Conservation (phyloP, 495 filamentous ascomycete genomes). For the Podospora comata region DNA sequence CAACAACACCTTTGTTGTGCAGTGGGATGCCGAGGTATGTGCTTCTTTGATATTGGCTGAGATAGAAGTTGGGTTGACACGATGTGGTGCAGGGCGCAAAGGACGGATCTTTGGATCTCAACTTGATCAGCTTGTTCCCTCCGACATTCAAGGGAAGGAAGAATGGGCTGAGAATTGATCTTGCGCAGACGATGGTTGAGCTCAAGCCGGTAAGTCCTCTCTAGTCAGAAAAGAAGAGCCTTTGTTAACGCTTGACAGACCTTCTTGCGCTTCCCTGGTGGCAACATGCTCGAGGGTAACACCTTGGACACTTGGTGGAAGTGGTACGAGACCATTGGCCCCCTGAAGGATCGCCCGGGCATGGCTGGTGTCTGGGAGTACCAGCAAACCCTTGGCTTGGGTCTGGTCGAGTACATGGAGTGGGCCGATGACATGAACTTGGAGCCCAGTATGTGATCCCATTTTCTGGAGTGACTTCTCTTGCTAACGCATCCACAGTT, state of each 20-base stretch:
- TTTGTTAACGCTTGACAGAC: slow-evolving; percentile 19
- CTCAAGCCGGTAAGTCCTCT: slow-evolving; percentile 42
- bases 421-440: slow-evolving; percentile 64
- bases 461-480: not conserved
- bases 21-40: slow-evolving; percentile 48
- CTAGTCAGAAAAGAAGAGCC: not conserved
- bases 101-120: slow-evolving; percentile 56
- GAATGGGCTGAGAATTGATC: slow-evolving; percentile 61
- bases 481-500: slow-evolving; percentile 9
- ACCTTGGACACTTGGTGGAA: slow-evolving; percentile 55
- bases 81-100: slow-evolving; percentile 31
- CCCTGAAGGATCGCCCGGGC: slow-evolving; percentile 59
- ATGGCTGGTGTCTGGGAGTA: slow-evolving; percentile 61
- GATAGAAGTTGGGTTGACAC: not conserved
- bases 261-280: slow-evolving; percentile 63
- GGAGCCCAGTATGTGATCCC: slow-evolving; percentile 40
- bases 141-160: slow-evolving; percentile 60
- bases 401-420: slow-evolving; percentile 61
- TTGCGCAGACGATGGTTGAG: slow-evolving; percentile 53
- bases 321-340: slow-evolving; percentile 67
- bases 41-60: not conserved
- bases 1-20: slow-evolving; percentile 64
- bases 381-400: slow-evolving; percentile 60
- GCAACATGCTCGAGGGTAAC: slow-evolving; percentile 64
- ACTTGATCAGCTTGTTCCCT: slow-evolving; percentile 64